phyloP scores from a whole-genome alignment of 805 yeast genomes.

The Suhomyces sp. region DNA sequence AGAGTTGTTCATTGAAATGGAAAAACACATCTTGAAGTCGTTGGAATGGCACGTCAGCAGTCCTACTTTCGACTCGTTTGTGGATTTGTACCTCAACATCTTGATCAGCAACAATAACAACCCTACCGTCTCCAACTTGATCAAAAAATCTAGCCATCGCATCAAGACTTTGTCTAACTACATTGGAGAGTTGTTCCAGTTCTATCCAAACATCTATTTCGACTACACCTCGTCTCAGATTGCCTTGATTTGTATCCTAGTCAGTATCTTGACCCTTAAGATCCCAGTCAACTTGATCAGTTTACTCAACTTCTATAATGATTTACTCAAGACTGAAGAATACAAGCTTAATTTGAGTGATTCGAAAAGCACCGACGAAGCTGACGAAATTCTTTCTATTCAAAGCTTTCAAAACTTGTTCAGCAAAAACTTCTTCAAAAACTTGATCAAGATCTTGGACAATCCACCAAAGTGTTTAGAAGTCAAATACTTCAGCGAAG shows the following conservation, averaged over 20 bases:
- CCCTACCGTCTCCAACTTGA: conserved; percentile 10
- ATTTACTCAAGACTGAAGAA: conserved; percentile 12
- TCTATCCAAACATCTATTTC: conserved; percentile 57
- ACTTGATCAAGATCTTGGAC: conserved; percentile 36
- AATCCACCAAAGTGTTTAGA: conserved; percentile 48
- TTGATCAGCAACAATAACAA: conserved; percentile 21
- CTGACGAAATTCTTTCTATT: conserved; percentile 19
- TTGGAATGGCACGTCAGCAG: conserved; percentile 63
- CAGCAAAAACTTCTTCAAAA: conserved; percentile 20
- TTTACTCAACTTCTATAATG: conserved; percentile 19
- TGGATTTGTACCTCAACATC: conserved; percentile 53
- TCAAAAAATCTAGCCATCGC: conserved; percentile 11
- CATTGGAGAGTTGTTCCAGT: conserved; percentile 64
- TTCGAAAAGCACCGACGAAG: conserved; percentile 12
- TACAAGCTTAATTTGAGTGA: conserved; percentile 28
- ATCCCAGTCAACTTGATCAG: conserved; percentile 26
- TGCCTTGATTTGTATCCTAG: conserved; percentile 43
- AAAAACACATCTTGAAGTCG: conserved; percentile 59
- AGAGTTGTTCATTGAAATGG: conserved; percentile 62
- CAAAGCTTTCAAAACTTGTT: conserved; percentile 14
- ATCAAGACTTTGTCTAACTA: conserved; percentile 56
- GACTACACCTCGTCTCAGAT: conserved; percentile 54
- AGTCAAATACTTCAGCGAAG: conserved; percentile 42
- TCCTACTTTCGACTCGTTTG: conserved; percentile 61
- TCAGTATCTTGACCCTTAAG: conserved; percentile 35